Base-by-base conservation (phyloP, 164 flowering plant species). In the Paratinospora sagittata region DNA sequence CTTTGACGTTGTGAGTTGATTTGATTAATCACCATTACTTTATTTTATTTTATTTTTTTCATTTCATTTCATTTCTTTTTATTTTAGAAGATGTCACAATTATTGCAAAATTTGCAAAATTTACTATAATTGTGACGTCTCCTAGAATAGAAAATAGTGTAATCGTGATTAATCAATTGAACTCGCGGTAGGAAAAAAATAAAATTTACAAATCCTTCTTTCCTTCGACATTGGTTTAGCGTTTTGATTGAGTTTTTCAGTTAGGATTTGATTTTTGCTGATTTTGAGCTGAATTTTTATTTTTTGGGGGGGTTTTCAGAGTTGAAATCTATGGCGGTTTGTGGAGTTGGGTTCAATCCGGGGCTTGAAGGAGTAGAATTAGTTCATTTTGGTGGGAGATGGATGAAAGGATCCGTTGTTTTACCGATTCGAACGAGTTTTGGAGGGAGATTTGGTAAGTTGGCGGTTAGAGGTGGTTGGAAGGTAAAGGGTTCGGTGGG, bases 321-420 rank as follows among this genome's bases (percentile, higher is more conserved):
- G 70, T 27, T 27, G 9, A 55, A 57, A 30, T 45, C 55, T 39
- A 90, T 90, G 96, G 91, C 90, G 43, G 69, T 85, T 14, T 75
- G 81, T 34, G 87, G 89, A 63, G 65, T 80, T 34, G 71, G 79
- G 30, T 72, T 71, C 73, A 77, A 61, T 33, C 73, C 85, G 7
- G 62, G 72, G 23, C 7, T 77, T 45, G 85, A 81, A 55, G 69
- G 80, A 43, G 39, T 67, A 27, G 85, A 82, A 2, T 49, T 60
- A 24, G 41, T 70, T 24, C 23, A 63, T 64, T 70, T 61, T 41
- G 69, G 68, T 39, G 43, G 21, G 17, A 84, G 80, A 80, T 80
- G 64, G 81, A 81, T 81, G 78, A 78, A 66, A 57, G 78, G 39
- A 69, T 80, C 71, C 47, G 27, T 68, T 60, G 57, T 70, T 55